Percentiles rank a stretch among this genome's conserved stretches.
These are phyloP conservation scores for Ophiostoma piceae DNA, from an alignment of 2,329 filamentous ascomycete genomes.

Conservation along the genomic window DNA sequence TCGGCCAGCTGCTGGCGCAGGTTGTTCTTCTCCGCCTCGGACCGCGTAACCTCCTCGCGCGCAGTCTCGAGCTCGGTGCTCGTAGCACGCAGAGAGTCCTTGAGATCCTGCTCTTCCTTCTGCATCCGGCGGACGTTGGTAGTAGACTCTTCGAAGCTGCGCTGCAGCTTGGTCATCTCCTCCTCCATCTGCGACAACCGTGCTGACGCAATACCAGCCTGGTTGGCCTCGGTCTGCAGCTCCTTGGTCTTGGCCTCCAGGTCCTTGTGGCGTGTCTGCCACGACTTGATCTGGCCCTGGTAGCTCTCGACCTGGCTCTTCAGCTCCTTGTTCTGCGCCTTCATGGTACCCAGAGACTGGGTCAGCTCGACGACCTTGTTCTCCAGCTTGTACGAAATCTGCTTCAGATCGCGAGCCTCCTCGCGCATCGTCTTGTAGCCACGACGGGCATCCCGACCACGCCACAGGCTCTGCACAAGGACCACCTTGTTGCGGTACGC, in stretches of 20 bases:
- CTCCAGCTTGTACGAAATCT: conserved; percentile 98
- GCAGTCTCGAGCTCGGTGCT: conserved; percentile 76
- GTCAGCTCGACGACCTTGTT: conserved; percentile 99
- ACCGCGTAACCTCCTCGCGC: conserved; percentile 65
- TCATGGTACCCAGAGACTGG: conserved; percentile 85
- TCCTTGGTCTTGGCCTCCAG: conserved; percentile 89
- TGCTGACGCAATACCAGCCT: conserved; percentile 91
- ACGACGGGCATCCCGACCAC: conserved; percentile 72
- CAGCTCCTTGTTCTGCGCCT: conserved; percentile 88
- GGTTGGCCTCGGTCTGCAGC: conserved; percentile 92
- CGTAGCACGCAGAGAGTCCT: conserved; percentile 73
- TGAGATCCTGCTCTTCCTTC: conserved; percentile 82
- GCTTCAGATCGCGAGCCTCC: conserved; percentile 95
- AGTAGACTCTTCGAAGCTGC: conserved; percentile 83
- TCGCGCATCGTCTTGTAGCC: conserved; percentile 89
- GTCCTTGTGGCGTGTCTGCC: conserved; percentile 86
- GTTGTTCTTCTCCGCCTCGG: conserved; percentile 79
- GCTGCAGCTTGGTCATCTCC: conserved; percentile 88
- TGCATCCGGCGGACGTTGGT: conserved; percentile 89
- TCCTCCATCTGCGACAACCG: conserved; percentile 87
- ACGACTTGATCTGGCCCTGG: conserved; percentile 91
- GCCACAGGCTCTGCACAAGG: conserved; percentile 88
- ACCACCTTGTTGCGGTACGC: conserved; percentile 85
- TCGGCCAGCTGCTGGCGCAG: conserved; percentile 84
- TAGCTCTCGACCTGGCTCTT: conserved; percentile 89